Base-by-base conservation (phyloP, 192 early-diverging fungal species). In the Paraglomus occultum region DNA sequence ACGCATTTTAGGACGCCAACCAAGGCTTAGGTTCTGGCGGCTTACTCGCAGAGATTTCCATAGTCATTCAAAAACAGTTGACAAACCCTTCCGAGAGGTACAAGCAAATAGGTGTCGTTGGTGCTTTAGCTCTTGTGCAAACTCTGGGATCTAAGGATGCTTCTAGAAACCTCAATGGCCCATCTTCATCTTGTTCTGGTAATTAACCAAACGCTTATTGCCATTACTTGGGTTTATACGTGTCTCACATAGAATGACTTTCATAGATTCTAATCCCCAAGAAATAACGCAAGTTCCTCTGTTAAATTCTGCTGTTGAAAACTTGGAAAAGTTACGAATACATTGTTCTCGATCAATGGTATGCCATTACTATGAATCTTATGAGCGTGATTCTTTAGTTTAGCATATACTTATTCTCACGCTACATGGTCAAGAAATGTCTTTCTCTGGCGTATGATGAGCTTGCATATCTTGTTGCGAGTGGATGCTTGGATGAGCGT, bases 21-120 rank as follows among this genome's bases (percentile, higher is more conserved):
- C 50, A 22, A 39, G 14, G 31, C 17, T 67, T 61, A 38, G 66
- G 73, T 14, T 64, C 61, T 5, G 78, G 81, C 31, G 71, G 83
- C 39, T 73, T 92, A 57, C 84, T 88, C 64, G 84, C 79, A n/a
- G 91, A 92, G 23, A 76, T 92, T 39, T 81, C 87, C 48, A 91
- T 90, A 50, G 77, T 87, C 40, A 83, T 91, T 62, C 79, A 90
- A 70, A 92, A 92, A 58, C 91, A 90, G 68, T 83, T 92, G n/a
- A 83, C 91, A 7, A 91, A 88, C 65, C 83, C 82, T 22, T 66
- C 73, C 11, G 80, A 83, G 20, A 79, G 74, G 39, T 86, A 86
- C 70, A 92, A 91, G 66, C 82, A 84, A 72, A 80, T 92, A 48
- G 91, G 91, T 8, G 83, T 92, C 5, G 83, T 91, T 55, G 90